phyloP scores from a whole-genome alignment of 768 basidiomycete species.

The Suillus discolor region DNA sequence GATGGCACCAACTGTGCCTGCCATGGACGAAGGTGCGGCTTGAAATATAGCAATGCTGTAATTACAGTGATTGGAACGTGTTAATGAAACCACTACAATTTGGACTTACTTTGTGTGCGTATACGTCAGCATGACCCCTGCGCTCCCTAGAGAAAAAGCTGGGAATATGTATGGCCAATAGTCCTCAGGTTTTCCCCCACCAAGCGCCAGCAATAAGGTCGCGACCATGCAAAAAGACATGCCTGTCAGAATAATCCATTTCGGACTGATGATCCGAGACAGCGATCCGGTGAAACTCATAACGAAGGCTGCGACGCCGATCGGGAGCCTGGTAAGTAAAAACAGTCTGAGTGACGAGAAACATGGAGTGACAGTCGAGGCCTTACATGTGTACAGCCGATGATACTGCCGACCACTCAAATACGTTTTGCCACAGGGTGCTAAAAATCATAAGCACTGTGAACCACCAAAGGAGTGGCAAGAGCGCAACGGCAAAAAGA shows the following conservation, averaged over 20 bases:
- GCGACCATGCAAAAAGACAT: conserved; percentile 39
- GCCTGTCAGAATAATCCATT: conserved; percentile 49
- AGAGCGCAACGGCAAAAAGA: conserved; percentile 38
- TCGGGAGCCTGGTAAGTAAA: conserved; percentile 36
- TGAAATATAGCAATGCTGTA: conserved; percentile 53
- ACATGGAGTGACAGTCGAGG: not conserved
- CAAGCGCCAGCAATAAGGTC: conserved; percentile 45
- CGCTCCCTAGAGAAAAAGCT: conserved; percentile 49
- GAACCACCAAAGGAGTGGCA: conserved; percentile 47
- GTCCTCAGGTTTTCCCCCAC: conserved; percentile 38
- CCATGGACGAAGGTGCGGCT: conserved; percentile 47
- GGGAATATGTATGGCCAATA: conserved; percentile 55
- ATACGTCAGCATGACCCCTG: conserved; percentile 47
- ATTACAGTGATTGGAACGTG: conserved; percentile 1
- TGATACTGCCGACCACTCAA: conserved; percentile 43
- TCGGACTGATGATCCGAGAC: conserved; percentile 39
- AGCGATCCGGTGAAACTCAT: conserved; percentile 42
- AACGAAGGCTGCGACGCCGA: conserved; percentile 41
- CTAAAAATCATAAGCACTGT: conserved; percentile 36
- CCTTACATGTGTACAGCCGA: conserved; percentile 43
- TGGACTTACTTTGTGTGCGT: conserved; percentile 49
- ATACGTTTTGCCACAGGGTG: conserved; percentile 43
- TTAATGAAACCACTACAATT: not conserved
- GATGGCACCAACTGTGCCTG: conserved; percentile 57
- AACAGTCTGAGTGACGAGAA: conserved; percentile 9